These are phyloP conservation scores for Coleophoma cylindrospora DNA, from an alignment of 2,329 filamentous ascomycete genomes.

Conservation along the genomic window DNA sequence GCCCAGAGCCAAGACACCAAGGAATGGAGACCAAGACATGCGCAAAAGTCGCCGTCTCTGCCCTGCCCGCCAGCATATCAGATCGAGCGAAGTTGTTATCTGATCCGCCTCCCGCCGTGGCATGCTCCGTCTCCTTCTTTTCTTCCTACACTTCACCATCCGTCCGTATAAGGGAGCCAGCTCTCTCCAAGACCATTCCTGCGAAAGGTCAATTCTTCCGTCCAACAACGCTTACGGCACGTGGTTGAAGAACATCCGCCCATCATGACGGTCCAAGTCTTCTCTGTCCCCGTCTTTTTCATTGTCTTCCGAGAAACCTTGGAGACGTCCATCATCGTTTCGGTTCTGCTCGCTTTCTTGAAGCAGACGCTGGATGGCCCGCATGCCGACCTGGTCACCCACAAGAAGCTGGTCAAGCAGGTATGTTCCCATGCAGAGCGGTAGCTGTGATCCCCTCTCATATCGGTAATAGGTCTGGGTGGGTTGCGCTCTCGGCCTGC, in stretches of 20 bases:
- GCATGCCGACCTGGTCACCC: constrained; percentile 52
- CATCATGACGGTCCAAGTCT: constrained; percentile 61
- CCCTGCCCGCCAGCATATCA: no score
- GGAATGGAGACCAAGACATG: no score
- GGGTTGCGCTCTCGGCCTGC: constrained; percentile 44
- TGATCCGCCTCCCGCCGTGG: constrained; percentile 1
- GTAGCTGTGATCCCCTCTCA: background rate
- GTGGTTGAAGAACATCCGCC: background rate
- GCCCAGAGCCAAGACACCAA: no score
- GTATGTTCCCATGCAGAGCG: constrained; percentile 26
- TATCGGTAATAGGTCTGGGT: constrained; percentile 46
- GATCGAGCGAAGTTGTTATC: constrained; percentile 2
- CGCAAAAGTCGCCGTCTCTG: no score
- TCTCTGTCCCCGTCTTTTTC: constrained; percentile 80
- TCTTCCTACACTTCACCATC: no score
- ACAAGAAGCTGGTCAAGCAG: constrained; percentile 62
- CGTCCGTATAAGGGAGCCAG: no score
- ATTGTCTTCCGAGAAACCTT: constrained; percentile 83
- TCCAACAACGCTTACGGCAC: no score
- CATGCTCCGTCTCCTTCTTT: no score
- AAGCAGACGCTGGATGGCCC: constrained; percentile 72
- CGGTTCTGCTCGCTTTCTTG: constrained; percentile 79
- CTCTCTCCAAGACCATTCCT: no score
- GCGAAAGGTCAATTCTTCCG: no score
- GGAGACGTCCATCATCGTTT: constrained; percentile 80